Base-by-base conservation (phyloP, 2,329 filamentous ascomycete genomes). In the Colletotrichum horii region DNA sequence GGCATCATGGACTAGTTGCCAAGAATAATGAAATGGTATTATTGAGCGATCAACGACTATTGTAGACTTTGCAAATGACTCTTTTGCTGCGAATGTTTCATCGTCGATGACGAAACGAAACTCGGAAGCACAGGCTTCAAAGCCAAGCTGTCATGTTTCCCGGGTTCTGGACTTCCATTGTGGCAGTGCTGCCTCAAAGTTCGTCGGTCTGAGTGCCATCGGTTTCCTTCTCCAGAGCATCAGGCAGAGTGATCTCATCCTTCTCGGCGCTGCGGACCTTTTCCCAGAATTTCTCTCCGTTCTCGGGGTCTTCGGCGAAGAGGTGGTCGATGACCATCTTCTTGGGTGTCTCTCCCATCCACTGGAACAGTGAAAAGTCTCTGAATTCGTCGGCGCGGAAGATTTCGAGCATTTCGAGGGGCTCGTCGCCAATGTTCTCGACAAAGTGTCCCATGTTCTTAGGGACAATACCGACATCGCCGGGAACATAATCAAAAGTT, bases 361-460 rank as follows among this genome's bases (percentile, higher is more conserved):
- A 95, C 84, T 95, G 92, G 84, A 94, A 94, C n/a, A 95, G 85
- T 0, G 91, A 93, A 79, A 95, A 94, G 81, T 95, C 93, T 77
- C 92, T 87, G 81, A 95, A 96, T 81, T 92, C 88, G 78, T 94
- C 91, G 0, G 93, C 90, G 65, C 92, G 89, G 85, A 96, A 94
- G 24, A 96, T 92, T 84, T 96, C 94, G 22, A 96, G 86, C 83
- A 96, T 94, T 81, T 95, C 92, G 4, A 96, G 84, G 24, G 93
- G 90, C 81, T 95, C 93, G 67, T 94, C 91, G 22, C 94, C 92
- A 48, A 95, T 91, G 79, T 96, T 96, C 87, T 96, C 94, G 68
- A 96, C 93, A 80, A 95, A 96, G 82, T 96, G 94, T 4, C 93
- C 94, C 89, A 94, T 95, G 81, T 94, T 94, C 80, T 88, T 88